Evolutionary conservation across 2,329 filamentous ascomycete species (phyloP).

Genomic region (Aureobasidium uvarum): DNA sequence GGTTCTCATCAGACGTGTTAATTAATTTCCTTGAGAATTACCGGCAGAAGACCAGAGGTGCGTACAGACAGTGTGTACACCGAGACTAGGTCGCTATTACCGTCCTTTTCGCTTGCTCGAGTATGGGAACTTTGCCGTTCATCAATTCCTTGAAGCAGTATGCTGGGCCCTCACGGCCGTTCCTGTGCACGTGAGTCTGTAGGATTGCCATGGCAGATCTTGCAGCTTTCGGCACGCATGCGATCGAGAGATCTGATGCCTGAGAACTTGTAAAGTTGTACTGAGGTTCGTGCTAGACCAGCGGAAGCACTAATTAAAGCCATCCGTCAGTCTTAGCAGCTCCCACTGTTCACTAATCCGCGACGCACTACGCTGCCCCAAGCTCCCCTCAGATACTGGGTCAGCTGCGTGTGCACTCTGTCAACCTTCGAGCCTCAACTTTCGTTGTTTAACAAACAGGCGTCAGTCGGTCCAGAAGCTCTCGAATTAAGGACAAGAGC

Average conservation of each 20-base stretch:
- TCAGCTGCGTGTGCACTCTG: neutral
- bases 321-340: neutral
- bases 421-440: neutral
- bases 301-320: neutral
- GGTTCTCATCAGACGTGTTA: neutral
- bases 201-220: neutral
- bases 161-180: neutral
- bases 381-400: neutral
- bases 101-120: neutral
- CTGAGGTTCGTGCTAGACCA: constrained; percentile 18
- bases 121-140: neutral
- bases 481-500: neutral
- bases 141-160: neutral
- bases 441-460: neutral
- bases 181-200: neutral
- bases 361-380: neutral
- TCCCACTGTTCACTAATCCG: neutral
- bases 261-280: constrained; percentile 11
- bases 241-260: constrained; percentile 10
- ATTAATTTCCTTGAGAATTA: neutral
- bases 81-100: no score
- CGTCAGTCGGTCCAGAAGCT: neutral
- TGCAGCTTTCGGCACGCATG: neutral
- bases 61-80: no score
- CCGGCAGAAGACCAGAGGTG: no score